Evolutionary conservation across 2,329 filamentous ascomycete genomes (phyloP).

Genomic region (Ophiostoma fasciatum): DNA sequence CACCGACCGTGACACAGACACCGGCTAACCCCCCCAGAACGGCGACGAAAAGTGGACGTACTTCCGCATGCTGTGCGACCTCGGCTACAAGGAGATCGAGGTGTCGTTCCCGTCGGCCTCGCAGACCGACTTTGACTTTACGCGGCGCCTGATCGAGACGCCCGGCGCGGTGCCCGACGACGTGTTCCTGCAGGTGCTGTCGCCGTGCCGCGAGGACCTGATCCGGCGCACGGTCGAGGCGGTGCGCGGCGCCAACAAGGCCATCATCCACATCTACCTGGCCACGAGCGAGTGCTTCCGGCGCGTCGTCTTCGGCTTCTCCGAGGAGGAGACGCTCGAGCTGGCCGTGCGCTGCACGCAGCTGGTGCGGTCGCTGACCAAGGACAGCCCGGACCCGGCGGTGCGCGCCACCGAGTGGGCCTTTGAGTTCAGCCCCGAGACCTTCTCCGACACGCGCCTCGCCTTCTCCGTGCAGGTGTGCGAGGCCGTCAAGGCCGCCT

Average conservation of each 20-base stretch:
- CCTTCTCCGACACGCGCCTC: slow-evolving; percentile 78
- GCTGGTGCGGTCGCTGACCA: slow-evolving; percentile 79
- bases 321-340: slow-evolving; percentile 65
- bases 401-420: slow-evolving; percentile 50
- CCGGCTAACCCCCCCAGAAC: slow-evolving; percentile 56
- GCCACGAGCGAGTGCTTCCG: slow-evolving; percentile 95
- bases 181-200: slow-evolving; percentile 82
- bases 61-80: slow-evolving; percentile 83
- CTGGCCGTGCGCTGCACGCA: slow-evolving; percentile 76
- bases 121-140: slow-evolving; percentile 93
- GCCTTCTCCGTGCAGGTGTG: slow-evolving; percentile 76
- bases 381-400: slow-evolving; percentile 48
- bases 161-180: slow-evolving; percentile 74
- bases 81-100: slow-evolving; percentile 97
- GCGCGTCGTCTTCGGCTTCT: slow-evolving; percentile 76
- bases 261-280: slow-evolving; percentile 88
- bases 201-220: slow-evolving; percentile 81
- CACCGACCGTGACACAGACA: too few relatives aligned
- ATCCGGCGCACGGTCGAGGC: slow-evolving; percentile 83
- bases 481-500: slow-evolving; percentile 85
- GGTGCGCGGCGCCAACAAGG: slow-evolving; percentile 79
- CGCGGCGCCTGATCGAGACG: slow-evolving; percentile 70
- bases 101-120: slow-evolving; percentile 91
- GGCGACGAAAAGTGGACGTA: slow-evolving; percentile 90
- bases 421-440: slow-evolving; percentile 75